A percentile compares a stretch with the other conserved stretches of the same genome.
Evolutionary conservation across 257 asterid genomes (phyloP).

Genomic region (Solanum chilense): DNA sequence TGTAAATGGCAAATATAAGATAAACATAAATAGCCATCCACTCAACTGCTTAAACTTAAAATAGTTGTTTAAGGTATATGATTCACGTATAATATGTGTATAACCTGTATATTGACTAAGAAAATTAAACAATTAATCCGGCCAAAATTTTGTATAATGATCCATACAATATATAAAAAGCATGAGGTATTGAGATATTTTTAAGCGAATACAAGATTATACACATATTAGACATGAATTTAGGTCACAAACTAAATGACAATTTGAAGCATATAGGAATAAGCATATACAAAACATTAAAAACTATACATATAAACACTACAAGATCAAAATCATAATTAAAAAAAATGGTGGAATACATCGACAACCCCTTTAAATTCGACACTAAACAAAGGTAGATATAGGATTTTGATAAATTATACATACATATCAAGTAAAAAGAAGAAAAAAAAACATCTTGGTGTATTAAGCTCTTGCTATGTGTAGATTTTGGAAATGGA

Average conservation of each 20-base stretch:
- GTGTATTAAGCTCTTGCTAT: neutral
- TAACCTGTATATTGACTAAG: neutral
- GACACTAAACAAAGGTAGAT: neutral
- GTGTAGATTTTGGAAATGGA: neutral
- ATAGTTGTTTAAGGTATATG: neutral
- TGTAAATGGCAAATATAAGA: neutral
- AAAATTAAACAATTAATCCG: neutral
- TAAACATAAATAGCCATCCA: neutral
- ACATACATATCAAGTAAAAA: neutral
- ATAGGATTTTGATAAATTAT: neutral
- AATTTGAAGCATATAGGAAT: too few relatives aligned
- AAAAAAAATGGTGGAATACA: neutral
- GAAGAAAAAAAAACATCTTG: neutral
- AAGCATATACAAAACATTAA: too few relatives aligned
- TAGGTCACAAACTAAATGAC: too few relatives aligned
- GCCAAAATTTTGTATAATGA: neutral
- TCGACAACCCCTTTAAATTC: neutral
- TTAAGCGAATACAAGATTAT: neutral
- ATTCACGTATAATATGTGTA: neutral
- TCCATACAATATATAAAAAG: neutral
- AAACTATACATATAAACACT: neutral
- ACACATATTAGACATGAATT: neutral
- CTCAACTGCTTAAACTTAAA: neutral
- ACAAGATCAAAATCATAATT: neutral
- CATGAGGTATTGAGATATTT: neutral